Percentiles rank a stretch among this genome's conserved stretches.
Evolutionary conservation across 495 filamentous ascomycete species (phyloP).

Genomic region (Aspergillus egyptiacus): DNA sequence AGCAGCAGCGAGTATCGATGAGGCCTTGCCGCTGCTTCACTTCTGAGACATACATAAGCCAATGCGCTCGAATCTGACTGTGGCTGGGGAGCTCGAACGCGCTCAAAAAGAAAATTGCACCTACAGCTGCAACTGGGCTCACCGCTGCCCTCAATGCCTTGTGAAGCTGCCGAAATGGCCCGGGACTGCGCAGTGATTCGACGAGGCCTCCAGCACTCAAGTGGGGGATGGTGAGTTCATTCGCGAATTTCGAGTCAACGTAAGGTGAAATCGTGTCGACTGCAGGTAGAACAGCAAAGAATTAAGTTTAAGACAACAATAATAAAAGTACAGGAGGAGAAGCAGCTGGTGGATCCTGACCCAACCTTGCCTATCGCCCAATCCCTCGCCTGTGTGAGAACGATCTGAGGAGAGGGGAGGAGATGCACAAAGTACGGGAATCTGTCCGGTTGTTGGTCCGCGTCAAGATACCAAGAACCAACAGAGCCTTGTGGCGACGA

Average conservation of each 20-base stretch:
- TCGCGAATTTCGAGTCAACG: not conserved
- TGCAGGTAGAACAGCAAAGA: not conserved
- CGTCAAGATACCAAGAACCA: slow-evolving; percentile 7
- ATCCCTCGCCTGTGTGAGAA: slow-evolving; percentile 13
- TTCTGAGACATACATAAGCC: slow-evolving; percentile 8
- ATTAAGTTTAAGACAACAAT: slow-evolving; percentile 1
- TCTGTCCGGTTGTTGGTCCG: slow-evolving; percentile 13
- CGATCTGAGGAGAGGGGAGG: slow-evolving; percentile 14
- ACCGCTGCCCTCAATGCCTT: not conserved
- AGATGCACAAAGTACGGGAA: slow-evolving; percentile 6
- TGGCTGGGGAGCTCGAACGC: slow-evolving; percentile 4
- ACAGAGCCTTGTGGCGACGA: slow-evolving; percentile 9
- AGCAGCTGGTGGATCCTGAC: not conserved
- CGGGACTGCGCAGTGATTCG: not conserved
- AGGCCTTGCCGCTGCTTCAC: slow-evolving; percentile 7
- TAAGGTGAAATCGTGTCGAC: not conserved
- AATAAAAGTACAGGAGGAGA: slow-evolving; percentile 3
- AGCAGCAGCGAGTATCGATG: slow-evolving; percentile 15
- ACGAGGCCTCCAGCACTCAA: not conserved
- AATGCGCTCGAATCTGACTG: slow-evolving; percentile 1
- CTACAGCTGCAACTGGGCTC: slow-evolving; percentile 5
- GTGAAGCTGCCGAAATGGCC: no score
- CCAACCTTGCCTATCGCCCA: slow-evolving; percentile 10
- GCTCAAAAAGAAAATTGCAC: slow-evolving; percentile 6
- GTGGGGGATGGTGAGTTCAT: not conserved